These are phyloP conservation scores for Glycine soja DNA, from an alignment of 306 rosid genomes.

Conservation along the genomic window DNA sequence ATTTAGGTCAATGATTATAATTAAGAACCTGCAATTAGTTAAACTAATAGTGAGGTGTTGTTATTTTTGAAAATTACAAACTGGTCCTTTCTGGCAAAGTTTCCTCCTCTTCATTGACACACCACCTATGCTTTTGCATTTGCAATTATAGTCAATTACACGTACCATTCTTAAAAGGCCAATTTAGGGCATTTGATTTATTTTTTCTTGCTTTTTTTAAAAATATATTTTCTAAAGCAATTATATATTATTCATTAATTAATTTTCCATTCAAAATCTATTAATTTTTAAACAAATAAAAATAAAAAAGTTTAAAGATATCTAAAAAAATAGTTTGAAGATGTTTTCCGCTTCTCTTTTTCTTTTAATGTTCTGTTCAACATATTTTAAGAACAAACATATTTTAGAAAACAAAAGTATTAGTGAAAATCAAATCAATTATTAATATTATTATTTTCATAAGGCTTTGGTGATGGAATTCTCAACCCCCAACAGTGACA, in stretches of 20 bases:
- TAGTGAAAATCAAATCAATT: too few relatives aligned
- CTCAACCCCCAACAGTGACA: too few relatives aligned
- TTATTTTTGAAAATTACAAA: slow-evolving; percentile 14
- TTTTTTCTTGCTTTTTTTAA: not conserved
- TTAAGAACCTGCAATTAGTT: not conserved
- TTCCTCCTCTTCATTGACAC: not conserved
- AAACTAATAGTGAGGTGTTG: not conserved
- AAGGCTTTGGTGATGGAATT: too few relatives aligned
- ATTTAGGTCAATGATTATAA: not conserved
- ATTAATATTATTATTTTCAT: too few relatives aligned
- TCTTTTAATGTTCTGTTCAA: too few relatives aligned
- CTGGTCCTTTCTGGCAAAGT: not conserved
- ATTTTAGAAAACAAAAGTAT: too few relatives aligned
- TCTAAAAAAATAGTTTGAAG: too few relatives aligned
- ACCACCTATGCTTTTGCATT: not conserved
- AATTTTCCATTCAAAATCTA: too few relatives aligned
- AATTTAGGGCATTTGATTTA: not conserved
- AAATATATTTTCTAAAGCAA: not conserved
- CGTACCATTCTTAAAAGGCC: not conserved
- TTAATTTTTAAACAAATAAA: too few relatives aligned
- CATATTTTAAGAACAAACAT: too few relatives aligned
- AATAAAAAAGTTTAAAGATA: too few relatives aligned
- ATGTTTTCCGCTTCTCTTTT: too few relatives aligned
- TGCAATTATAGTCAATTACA: not conserved
- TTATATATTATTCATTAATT: not conserved